Evolutionary conservation across 2,329 filamentous ascomycete genomes (phyloP).

Genomic region (Pyrenochaeta sp.): DNA sequence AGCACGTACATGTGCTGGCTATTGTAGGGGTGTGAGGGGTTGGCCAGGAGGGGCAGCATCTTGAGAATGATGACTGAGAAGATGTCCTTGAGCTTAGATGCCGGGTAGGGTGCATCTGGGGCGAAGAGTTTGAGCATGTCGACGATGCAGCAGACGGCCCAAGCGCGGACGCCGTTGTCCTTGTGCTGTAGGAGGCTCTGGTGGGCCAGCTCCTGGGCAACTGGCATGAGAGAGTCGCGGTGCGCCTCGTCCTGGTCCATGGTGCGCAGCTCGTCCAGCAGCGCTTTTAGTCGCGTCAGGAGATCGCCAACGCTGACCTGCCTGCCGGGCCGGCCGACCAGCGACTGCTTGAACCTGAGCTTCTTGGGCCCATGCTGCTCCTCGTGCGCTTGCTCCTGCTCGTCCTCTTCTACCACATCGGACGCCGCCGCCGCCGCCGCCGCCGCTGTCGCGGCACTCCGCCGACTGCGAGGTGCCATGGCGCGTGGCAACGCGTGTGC

Average conservation of each 20-base stretch:
- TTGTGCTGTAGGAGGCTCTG: conserved; percentile 88
- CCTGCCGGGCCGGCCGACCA: conserved; percentile 92
- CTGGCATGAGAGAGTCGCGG: conserved; percentile 80
- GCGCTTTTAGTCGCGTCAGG: conserved; percentile 78
- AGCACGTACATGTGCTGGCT: conserved; percentile 92
- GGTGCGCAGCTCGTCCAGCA: conserved; percentile 82
- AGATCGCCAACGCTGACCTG: conserved; percentile 86
- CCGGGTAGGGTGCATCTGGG: conserved; percentile 92
- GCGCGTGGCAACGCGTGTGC: conserved; percentile 42
- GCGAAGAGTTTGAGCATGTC: conserved; percentile 93
- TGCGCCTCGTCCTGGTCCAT: conserved; percentile 89
- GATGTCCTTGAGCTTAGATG: conserved; percentile 92
- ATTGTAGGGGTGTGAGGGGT: conserved; percentile 90
- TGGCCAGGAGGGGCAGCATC: conserved; percentile 83
- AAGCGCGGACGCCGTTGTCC: conserved; percentile 91
- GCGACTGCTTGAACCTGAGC: conserved; percentile 82
- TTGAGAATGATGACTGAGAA: conserved; percentile 87
- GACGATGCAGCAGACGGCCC: conserved; percentile 86
- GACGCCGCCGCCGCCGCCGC: conserved; percentile 27
- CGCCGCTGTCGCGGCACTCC: conserved; percentile 34
- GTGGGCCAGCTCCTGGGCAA: conserved; percentile 84
- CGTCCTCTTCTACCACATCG: conserved; percentile 36
- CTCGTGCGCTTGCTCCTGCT: conserved; percentile 27
- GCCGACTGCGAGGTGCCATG: conserved; percentile 51
- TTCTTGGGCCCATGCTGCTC: conserved; percentile 59